These are phyloP conservation scores for Trypanosoma grayi DNA, from an alignment of 208 protist genomes.

Conservation along the genomic window DNA sequence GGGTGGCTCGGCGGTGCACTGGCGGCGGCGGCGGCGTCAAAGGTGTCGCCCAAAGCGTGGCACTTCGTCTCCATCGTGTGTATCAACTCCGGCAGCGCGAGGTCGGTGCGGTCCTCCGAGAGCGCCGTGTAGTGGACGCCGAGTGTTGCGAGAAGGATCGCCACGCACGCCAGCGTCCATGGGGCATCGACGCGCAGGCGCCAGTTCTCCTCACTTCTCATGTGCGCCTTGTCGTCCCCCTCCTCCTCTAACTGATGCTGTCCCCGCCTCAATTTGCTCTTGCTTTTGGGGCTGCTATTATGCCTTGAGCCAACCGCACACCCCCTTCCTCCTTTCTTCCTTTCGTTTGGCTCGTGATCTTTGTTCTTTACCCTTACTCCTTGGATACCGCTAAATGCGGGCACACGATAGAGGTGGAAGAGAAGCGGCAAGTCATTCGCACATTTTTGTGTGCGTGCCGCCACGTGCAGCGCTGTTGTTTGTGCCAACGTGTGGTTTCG, in stretches of 20 bases:
- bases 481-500: no score
- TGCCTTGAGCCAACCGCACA: background rate
- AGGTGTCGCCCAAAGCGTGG: conserved; percentile 13
- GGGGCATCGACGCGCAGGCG: background rate
- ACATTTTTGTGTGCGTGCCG: no score
- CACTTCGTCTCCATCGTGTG: conserved; percentile 28
- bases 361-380: background rate
- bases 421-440: no score
- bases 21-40: background rate
- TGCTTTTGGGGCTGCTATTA: background rate
- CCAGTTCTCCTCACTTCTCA: conserved; percentile 1
- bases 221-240: background rate
- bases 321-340: background rate
- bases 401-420: no score
- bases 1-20: conserved; percentile 7
- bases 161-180: conserved; percentile 13
- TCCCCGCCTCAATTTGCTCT: no score
- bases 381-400: no score
- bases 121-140: conserved; percentile 50
- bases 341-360: background rate
- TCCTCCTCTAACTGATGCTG: background rate
- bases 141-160: conserved; percentile 26
- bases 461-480: no score
- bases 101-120: conserved; percentile 35
- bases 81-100: conserved; percentile 43